These are phyloP conservation scores for Platanthera guangdongensis DNA, from an alignment of 106 monocot species.

Conservation along the genomic window DNA sequence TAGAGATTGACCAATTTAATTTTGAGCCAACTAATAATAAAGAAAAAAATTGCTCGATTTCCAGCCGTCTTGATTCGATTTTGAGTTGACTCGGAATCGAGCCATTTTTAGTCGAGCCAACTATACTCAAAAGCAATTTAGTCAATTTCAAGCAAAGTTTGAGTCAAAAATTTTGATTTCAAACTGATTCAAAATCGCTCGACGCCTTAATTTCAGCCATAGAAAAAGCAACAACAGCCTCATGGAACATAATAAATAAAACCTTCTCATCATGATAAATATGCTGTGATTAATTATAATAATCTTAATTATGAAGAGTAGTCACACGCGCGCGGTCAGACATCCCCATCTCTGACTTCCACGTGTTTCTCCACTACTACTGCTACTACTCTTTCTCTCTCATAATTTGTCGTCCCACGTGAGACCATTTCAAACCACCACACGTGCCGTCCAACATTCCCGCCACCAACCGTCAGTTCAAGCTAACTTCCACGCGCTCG, in stretches of 20 bases:
- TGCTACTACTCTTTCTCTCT: no score
- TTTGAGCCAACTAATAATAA: no score
- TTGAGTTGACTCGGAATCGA: no score
- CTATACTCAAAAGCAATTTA: no score
- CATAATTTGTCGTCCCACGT: background rate
- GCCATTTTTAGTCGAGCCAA: no score
- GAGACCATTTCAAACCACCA: conserved; percentile 8
- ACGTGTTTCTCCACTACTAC: background rate
- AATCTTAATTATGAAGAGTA: background rate
- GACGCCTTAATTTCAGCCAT: no score
- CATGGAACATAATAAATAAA: background rate
- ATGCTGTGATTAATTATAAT: conserved; percentile 1
- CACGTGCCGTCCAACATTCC: conserved; percentile 25
- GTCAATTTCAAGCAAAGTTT: no score
- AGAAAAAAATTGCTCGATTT: no score
- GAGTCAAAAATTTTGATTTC: no score
- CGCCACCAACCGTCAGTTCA: conserved; percentile 20
- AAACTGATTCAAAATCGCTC: no score
- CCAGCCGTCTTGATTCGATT: no score
- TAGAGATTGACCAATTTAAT: no score
- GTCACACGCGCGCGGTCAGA: background rate
- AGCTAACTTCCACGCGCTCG: conserved; percentile 51
- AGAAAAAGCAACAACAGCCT: background rate
- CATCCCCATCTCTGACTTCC: background rate
- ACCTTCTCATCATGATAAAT: background rate